Percentiles rank a stretch among this genome's conserved stretches.
Conservation (phyloP, 179 eudicot genomes). For the Gypsophila paniculata region DNA sequence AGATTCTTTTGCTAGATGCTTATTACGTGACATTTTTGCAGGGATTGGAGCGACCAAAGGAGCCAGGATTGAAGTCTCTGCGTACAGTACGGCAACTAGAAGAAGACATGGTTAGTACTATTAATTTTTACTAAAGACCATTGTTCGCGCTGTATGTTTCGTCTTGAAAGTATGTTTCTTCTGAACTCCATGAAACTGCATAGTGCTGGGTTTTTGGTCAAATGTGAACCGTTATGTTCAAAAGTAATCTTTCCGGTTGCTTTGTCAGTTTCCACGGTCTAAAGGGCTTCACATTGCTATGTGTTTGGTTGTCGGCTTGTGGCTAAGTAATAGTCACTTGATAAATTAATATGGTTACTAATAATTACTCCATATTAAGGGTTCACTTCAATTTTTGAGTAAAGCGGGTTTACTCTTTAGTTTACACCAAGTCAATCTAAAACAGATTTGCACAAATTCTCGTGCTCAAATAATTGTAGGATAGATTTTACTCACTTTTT, state of each 20-base stretch:
- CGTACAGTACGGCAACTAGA: slow-evolving; percentile 81
- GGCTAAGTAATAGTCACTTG: too few relatives aligned
- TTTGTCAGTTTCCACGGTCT: neutral
- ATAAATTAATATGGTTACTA: neutral
- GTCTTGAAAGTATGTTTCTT: neutral
- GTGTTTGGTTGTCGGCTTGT: slow-evolving; percentile 11
- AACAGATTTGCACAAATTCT: too few relatives aligned
- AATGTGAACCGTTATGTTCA: neutral
- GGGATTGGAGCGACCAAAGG: slow-evolving; percentile 79
- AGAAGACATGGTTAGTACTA: slow-evolving; percentile 70
- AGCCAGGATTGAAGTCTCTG: slow-evolving; percentile 74
- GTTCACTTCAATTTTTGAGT: neutral
- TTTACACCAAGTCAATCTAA: too few relatives aligned
- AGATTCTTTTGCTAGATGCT: neutral
- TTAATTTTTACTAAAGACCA: neutral
- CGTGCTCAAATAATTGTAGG: neutral
- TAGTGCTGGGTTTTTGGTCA: neutral
- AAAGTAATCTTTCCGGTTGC: neutral
- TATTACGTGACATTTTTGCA: slow-evolving; percentile 23
- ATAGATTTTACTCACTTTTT: neutral
- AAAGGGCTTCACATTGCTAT: too few relatives aligned
- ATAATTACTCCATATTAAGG: neutral
- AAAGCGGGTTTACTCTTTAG: too few relatives aligned
- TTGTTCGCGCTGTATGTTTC: neutral
- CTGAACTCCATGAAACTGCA: neutral